phyloP scores from a whole-genome alignment of 352 stramenopile species.

The Phytophthora megakarya region DNA sequence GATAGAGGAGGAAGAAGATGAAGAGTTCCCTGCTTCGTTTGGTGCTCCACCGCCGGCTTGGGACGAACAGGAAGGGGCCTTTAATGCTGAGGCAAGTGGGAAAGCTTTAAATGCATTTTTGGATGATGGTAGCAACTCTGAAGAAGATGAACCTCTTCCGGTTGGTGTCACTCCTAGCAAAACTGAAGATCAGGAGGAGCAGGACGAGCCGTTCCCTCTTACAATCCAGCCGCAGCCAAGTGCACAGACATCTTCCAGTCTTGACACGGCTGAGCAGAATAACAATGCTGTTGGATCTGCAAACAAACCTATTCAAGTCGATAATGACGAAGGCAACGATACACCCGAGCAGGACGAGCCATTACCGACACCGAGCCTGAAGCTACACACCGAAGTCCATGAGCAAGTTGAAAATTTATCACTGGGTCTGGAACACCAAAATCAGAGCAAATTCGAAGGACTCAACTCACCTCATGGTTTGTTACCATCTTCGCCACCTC shows the following conservation, averaged over 20 bases:
- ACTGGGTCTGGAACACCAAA: constrained; percentile 3
- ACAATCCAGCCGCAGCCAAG: not conserved
- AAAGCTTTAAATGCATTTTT: constrained; percentile 81
- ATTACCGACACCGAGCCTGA: constrained; percentile 43
- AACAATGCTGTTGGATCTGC: not conserved
- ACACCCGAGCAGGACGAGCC: constrained; percentile 71
- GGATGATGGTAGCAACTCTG: constrained; percentile 58
- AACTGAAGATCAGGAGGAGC: constrained; percentile 34
- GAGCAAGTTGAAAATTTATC: constrained; percentile 24
- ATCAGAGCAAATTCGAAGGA: constrained; percentile 6
- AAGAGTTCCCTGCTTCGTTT: constrained; percentile 71
- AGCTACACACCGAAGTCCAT: constrained; percentile 1
- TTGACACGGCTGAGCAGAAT: not conserved
- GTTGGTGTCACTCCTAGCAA: constrained; percentile 19
- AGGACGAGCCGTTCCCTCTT: constrained; percentile 38
- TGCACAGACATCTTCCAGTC: not conserved
- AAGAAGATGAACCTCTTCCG: constrained; percentile 71
- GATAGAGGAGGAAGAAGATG: constrained; percentile 77
- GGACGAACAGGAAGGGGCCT: constrained; percentile 34
- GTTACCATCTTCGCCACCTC: constrained; percentile 35
- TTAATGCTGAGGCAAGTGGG: constrained; percentile 65
- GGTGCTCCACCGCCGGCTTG: constrained; percentile 35
- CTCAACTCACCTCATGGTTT: constrained; percentile 23
- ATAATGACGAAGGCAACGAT: constrained; percentile 33
- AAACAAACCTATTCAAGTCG: constrained; percentile 33